These are phyloP conservation scores for Hyphopichia buzzinii DNA, from an alignment of 1,139 yeast genomes.

Conservation along the genomic window DNA sequence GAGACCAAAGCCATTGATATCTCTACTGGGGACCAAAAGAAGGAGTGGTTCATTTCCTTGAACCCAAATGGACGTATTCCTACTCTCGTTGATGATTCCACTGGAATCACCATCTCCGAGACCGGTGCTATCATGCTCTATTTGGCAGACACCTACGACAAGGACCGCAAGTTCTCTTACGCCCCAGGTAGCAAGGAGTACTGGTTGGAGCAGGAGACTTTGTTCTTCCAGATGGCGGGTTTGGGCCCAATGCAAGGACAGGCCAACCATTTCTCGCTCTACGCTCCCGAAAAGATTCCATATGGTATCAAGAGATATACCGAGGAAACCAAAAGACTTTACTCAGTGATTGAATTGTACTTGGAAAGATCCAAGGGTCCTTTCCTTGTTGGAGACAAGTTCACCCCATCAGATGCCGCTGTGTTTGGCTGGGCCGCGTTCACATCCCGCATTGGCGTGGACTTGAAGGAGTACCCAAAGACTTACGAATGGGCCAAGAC, in stretches of 20 bases:
- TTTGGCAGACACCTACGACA: slow-evolving; percentile 49
- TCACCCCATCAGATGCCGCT: slow-evolving; percentile 48
- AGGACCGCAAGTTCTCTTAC: slow-evolving; percentile 40
- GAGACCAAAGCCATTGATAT: slow-evolving; percentile 37
- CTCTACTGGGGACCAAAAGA: slow-evolving; percentile 34
- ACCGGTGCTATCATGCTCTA: slow-evolving; percentile 50
- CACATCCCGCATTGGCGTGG: not conserved
- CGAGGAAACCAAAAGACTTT: slow-evolving; percentile 44
- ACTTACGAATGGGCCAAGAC: slow-evolving; percentile 36
- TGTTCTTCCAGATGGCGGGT: slow-evolving; percentile 50
- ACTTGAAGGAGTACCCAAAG: slow-evolving; percentile 28
- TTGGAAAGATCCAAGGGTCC: slow-evolving; percentile 26
- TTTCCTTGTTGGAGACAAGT: slow-evolving; percentile 49
- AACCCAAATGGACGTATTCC: slow-evolving; percentile 58
- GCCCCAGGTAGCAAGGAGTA: slow-evolving; percentile 34
- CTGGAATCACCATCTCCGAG: slow-evolving; percentile 45
- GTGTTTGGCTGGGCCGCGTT: slow-evolving; percentile 34
- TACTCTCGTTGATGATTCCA: slow-evolving; percentile 37
- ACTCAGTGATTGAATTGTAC: slow-evolving; percentile 43
- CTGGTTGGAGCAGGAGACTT: slow-evolving; percentile 44
- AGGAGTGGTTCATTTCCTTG: slow-evolving; percentile 45
- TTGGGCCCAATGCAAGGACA: slow-evolving; percentile 55
- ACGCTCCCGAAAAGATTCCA: slow-evolving; percentile 40
- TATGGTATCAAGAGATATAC: slow-evolving; percentile 47
- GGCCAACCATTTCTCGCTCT: slow-evolving; percentile 37